phyloP scores from a whole-genome alignment of 345 rosid genomes.

The Gossypium anomalum region DNA sequence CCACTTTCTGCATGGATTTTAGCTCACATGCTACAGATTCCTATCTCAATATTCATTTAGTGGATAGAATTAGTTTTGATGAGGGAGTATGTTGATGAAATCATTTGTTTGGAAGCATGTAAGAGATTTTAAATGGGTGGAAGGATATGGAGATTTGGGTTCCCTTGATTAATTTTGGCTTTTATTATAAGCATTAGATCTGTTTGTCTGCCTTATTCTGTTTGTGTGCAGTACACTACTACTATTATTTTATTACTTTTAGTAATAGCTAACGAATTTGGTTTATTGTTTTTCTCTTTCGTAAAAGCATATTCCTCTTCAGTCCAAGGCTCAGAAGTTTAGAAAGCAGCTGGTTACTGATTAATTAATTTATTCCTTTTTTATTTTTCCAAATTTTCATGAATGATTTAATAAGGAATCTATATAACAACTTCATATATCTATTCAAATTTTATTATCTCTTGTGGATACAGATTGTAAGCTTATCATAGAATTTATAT shows the following conservation, averaged over 20 bases:
- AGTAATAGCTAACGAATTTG: neutral
- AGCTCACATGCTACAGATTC: constrained; percentile 33
- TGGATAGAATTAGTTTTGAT: neutral
- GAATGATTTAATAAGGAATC: neutral
- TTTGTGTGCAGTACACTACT: neutral
- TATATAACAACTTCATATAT: too few species aligned
- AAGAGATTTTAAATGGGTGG: constrained; percentile 9
- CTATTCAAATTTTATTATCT: too few species aligned
- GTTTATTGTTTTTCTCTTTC: neutral
- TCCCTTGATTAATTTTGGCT: neutral
- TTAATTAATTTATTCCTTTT: neutral
- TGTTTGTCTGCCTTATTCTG: neutral
- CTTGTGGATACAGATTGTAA: too few species aligned
- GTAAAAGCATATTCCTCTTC: neutral
- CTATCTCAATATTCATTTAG: constrained; percentile 4
- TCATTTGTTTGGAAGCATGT: constrained; percentile 24
- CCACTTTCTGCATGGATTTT: constrained; percentile 34
- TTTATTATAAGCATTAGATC: neutral
- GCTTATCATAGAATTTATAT: too few species aligned
- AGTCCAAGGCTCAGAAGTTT: neutral
- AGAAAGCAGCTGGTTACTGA: neutral
- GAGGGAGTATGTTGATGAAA: neutral
- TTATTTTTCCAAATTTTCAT: too few species aligned
- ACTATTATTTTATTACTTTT: neutral
- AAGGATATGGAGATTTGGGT: neutral